Base-by-base conservation (phyloP, 2,329 filamentous ascomycete genomes). In the Hymenoscyphus scutula region DNA sequence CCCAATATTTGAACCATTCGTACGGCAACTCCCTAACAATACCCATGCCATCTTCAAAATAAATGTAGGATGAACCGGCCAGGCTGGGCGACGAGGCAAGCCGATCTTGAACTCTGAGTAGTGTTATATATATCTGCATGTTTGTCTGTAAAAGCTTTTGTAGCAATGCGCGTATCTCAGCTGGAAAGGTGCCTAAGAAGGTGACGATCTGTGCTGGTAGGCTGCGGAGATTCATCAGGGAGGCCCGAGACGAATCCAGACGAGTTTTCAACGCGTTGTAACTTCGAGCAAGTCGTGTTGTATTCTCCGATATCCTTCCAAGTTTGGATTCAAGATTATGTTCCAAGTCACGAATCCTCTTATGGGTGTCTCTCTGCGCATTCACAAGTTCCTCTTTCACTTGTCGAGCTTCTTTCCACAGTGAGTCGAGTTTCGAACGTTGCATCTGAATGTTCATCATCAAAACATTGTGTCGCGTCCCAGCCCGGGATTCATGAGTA, bases 31-130 rank as follows among this genome's bases (percentile, higher is more conserved):
- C 11, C n/a, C 41, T 25, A 6, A 37, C 41, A 37, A 38, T 11
- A 13, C 59, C 59, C 11, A 57, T 25, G 19, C 32, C 59, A 53
- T 61, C 59, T 15, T 38, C 30, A 56, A 61, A 61, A 19, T 8
- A 13, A 15, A 57, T 53, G 19, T 41, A 41, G 10, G 10, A 15
- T 17, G 41, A 17, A n/a, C 23, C 29, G 5, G 23, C 4, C 11
- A 61, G n/a, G 15, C 13, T 17, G 6, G 54, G 59, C 8, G 27
- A 30, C 10, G 27, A n/a, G 15, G 37, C n/a, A 8, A 61, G 10
- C n/a, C 45, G 41, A 27, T 29, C 17, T 45, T 61, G 51, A 17
- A 61, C 37, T 13, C 48, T 38, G 15, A 19, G 17, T 25, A 61
- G 29, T 5, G 55, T 34, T 8, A 37, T 3, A 34, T 61, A 61